Percentiles rank a stretch among this genome's conserved stretches.
Evolutionary conservation across 805 yeast species (phyloP).

Genomic region (Ogataea haglerorum): DNA sequence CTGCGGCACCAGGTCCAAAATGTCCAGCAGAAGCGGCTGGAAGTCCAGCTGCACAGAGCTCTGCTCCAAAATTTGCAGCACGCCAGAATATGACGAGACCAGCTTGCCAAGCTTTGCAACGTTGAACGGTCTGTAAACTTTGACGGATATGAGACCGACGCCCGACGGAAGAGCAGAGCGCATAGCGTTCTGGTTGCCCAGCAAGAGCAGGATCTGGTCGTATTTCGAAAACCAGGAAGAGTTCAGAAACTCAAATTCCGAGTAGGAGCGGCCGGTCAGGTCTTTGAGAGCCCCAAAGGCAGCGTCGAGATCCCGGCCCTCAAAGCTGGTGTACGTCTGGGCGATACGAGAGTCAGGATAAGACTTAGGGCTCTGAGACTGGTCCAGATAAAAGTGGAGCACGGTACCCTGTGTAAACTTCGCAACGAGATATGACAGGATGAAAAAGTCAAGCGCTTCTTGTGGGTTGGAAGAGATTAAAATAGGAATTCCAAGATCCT

Average conservation of each 20-base stretch:
- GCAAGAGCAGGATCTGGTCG: slow-evolving; percentile 49
- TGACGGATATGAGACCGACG: slow-evolving; percentile 52
- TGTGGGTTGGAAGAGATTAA: slow-evolving; percentile 61
- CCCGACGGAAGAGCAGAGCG: slow-evolving; percentile 12
- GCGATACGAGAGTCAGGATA: slow-evolving; percentile 7
- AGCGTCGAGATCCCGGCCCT: slow-evolving; percentile 30
- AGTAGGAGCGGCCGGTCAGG: slow-evolving; percentile 29
- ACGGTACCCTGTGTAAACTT: slow-evolving; percentile 50
- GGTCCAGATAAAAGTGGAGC: slow-evolving; percentile 55
- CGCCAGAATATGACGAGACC: slow-evolving; percentile 51
- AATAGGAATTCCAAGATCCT: slow-evolving; percentile 63
- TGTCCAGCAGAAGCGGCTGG: slow-evolving; percentile 59
- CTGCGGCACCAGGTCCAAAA: slow-evolving; percentile 54
- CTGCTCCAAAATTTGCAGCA: slow-evolving; percentile 66
- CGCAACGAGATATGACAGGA: slow-evolving; percentile 58
- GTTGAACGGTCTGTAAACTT: slow-evolving; percentile 72
- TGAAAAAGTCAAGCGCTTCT: slow-evolving; percentile 52
- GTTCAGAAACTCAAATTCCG: slow-evolving; percentile 38
- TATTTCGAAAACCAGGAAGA: slow-evolving; percentile 25
- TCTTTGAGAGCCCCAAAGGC: slow-evolving; percentile 33
- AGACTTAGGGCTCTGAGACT: slow-evolving; percentile 3
- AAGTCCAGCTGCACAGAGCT: slow-evolving; percentile 38
- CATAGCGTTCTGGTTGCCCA: slow-evolving; percentile 49
- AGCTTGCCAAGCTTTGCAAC: slow-evolving; percentile 45
- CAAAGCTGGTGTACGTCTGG: slow-evolving; percentile 17